Conservation (phyloP, 768 basidiomycete species). For the Gymnopilus dilepis region DNA sequence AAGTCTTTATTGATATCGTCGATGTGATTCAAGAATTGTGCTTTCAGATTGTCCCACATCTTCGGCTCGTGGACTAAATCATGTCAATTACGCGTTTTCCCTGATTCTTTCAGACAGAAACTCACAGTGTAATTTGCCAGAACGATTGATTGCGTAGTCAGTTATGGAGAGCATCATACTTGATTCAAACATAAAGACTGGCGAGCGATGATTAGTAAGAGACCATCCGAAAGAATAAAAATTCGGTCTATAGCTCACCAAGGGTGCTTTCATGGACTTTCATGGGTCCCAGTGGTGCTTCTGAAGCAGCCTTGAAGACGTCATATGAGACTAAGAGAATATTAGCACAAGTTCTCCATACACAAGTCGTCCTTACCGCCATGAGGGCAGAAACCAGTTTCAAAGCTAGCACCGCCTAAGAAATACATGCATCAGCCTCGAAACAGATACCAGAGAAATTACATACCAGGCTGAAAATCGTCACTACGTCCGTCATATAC, state of each 20-base stretch:
- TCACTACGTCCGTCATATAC: constrained; percentile 67
- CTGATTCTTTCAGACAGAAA: not conserved
- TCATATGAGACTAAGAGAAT: constrained; percentile 56
- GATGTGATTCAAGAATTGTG: constrained; percentile 61
- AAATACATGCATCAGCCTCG: not conserved
- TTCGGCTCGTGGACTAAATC: constrained; percentile 60
- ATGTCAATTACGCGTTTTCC: not conserved
- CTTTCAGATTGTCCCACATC: constrained; percentile 70
- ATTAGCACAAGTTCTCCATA: not conserved
- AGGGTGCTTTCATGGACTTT: constrained; percentile 58
- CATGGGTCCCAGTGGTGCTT: constrained; percentile 55
- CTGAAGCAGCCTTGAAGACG: constrained; percentile 60
- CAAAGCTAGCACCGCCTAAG: constrained; percentile 59
- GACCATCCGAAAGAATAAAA: no score
- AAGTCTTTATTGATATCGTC: constrained; percentile 58
- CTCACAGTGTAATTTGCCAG: constrained; percentile 63
- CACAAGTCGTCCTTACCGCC: constrained; percentile 47
- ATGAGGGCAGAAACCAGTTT: constrained; percentile 69
- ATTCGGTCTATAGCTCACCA: constrained; percentile 45
- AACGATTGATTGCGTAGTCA: constrained; percentile 65
- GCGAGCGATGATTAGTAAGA: no score
- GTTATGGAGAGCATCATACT: constrained; percentile 67
- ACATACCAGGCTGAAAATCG: constrained; percentile 59
- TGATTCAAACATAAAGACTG: constrained; percentile 70
- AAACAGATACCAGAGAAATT: not conserved